These are phyloP conservation scores for Pichia exigua DNA, from an alignment of 805 yeast genomes.

Conservation along the genomic window DNA sequence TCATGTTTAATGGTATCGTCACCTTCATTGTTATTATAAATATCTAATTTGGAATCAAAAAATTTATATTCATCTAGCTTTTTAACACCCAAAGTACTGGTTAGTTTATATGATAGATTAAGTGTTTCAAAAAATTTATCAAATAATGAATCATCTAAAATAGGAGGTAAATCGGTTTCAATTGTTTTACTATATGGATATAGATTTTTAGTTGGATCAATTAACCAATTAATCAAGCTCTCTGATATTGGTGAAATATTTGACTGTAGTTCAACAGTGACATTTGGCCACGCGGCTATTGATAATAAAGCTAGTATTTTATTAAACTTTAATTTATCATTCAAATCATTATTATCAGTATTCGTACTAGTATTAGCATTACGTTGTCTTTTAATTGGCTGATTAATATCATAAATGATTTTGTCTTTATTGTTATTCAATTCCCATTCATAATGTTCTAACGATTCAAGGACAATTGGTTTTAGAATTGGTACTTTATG, in stretches of 20 bases:
- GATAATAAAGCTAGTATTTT: slow-evolving; percentile 16
- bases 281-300: slow-evolving; percentile 13
- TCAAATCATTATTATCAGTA: background rate
- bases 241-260: slow-evolving; percentile 13
- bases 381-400: background rate
- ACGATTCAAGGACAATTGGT: slow-evolving; percentile 36
- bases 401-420: background rate
- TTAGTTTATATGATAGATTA: slow-evolving; percentile 6
- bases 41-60: slow-evolving; percentile 10
- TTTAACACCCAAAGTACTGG: background rate
- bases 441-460: slow-evolving; percentile 33
- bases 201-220: slow-evolving; percentile 13
- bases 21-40: background rate
- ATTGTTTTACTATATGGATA: slow-evolving; percentile 15
- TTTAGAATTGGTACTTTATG: slow-evolving; percentile 37
- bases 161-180: slow-evolving; percentile 8
- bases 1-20: background rate
- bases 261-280: slow-evolving; percentile 9
- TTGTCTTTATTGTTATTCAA: slow-evolving; percentile 9
- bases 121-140: slow-evolving; percentile 17
- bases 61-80: slow-evolving; percentile 13
- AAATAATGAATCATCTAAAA: slow-evolving; percentile 8
- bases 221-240: slow-evolving; percentile 25
- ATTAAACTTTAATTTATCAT: slow-evolving; percentile 3
- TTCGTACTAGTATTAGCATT: no score